Evolutionary conservation across 2,329 filamentous ascomycete species (phyloP).

Genomic region (Arthrobotrys megalospora): DNA sequence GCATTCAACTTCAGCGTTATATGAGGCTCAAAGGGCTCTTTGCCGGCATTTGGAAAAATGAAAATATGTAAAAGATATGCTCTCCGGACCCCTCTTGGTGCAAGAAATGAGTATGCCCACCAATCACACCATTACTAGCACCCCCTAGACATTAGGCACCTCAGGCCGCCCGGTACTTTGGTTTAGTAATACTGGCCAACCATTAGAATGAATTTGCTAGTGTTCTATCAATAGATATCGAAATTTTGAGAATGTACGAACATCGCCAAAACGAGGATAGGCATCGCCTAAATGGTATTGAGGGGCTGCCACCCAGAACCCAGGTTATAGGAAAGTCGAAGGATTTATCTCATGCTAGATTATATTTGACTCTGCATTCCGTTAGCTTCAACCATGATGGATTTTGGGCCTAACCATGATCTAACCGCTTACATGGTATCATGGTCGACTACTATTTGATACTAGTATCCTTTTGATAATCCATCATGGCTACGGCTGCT

Average conservation of each 20-base stretch:
- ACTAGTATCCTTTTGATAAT: background rate
- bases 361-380: slow-evolving; percentile 15
- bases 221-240: slow-evolving; percentile 10
- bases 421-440: slow-evolving; percentile 15
- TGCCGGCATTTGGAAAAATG: no score
- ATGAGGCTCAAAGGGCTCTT: no score
- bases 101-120: background rate
- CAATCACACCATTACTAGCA: background rate
- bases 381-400: background rate
- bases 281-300: background rate
- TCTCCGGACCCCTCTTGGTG: no score
- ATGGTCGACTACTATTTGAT: background rate
- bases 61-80: no score
- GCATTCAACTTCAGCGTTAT: no score
- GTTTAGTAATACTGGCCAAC: no score
- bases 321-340: background rate
- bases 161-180: no score
- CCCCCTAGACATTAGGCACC: no score
- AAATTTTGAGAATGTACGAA: background rate
- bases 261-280: slow-evolving; percentile 2
- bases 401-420: background rate
- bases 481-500: slow-evolving; percentile 12
- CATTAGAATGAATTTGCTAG: no score
- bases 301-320: slow-evolving; percentile 11
- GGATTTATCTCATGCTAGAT: background rate